Conservation (phyloP, 2,329 filamentous ascomycete species). For the Endothia cerciana region DNA sequence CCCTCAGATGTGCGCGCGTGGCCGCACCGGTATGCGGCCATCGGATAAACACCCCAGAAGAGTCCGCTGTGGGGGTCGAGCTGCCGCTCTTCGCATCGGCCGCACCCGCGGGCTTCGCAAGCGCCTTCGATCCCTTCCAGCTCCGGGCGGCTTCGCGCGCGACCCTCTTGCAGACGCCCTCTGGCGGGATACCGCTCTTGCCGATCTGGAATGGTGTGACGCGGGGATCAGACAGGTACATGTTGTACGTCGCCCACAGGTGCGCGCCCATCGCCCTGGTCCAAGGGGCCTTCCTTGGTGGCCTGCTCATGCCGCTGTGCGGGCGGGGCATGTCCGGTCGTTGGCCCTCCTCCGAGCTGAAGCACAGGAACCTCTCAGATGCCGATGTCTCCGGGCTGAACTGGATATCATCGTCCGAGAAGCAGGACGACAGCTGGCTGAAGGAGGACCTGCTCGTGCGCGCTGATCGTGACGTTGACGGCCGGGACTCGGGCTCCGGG, state of each 20-base stretch:
- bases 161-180: conserved; percentile 67
- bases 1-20: conserved; percentile 64
- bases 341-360: conserved; percentile 16
- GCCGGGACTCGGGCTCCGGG: conserved; percentile 61
- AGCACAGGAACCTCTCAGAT: conserved; percentile 36
- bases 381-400: conserved; percentile 54
- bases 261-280: conserved; percentile 68
- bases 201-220: conserved; percentile 68
- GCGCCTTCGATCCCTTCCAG: conserved; percentile 64
- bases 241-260: conserved; percentile 66
- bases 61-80: conserved; percentile 57
- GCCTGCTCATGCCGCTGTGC: conserved; percentile 28
- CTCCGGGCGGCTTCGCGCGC: conserved; percentile 68
- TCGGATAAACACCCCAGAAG: conserved; percentile 53
- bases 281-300: conserved; percentile 60
- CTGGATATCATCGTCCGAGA: conserved; percentile 60
- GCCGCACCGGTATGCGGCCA: conserved; percentile 69
- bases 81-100: conserved; percentile 52
- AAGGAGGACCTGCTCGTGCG: conserved; percentile 61
- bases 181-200: conserved; percentile 66
- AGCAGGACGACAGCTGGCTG: conserved; percentile 56
- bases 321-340: conserved; percentile 14
- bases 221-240: conserved; percentile 69
- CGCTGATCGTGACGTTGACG: conserved; percentile 63
- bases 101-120: conserved; percentile 32